phyloP scores from a whole-genome alignment of 192 early-diverging fungal species.

The Entomortierella parvispora region DNA sequence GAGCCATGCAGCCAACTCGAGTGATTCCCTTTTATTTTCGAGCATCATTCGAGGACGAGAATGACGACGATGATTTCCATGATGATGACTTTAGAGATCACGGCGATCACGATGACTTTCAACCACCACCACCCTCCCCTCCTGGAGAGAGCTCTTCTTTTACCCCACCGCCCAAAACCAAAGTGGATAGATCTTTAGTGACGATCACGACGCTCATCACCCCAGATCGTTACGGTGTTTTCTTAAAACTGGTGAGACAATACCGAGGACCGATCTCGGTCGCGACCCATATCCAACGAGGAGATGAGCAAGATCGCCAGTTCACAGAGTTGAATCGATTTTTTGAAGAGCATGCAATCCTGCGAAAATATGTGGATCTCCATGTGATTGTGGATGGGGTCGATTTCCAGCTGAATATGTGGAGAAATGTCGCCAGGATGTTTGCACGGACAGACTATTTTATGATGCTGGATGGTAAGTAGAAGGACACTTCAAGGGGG shows the following conservation, averaged over 20 bases:
- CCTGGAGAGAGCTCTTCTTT: neutral
- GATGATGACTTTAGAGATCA: slow-evolving; percentile 17
- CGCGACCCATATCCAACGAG: slow-evolving; percentile 64
- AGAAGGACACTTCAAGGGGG: too few species aligned
- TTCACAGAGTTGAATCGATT: slow-evolving; percentile 59
- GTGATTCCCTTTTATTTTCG: slow-evolving; percentile 70
- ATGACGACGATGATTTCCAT: slow-evolving; percentile 37
- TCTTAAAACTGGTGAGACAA: slow-evolving; percentile 59
- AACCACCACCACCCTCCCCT: neutral
- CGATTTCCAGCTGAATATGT: slow-evolving; percentile 73
- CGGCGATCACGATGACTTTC: slow-evolving; percentile 1
- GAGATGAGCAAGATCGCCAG: slow-evolving; percentile 51
- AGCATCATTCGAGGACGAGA: slow-evolving; percentile 51
- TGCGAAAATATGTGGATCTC: slow-evolving; percentile 63
- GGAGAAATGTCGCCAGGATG: slow-evolving; percentile 72
- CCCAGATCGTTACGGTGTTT: slow-evolving; percentile 62
- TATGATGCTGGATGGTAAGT: slow-evolving; percentile 67
- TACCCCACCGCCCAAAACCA: slow-evolving; percentile 28
- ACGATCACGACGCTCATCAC: slow-evolving; percentile 69
- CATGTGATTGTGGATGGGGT: slow-evolving; percentile 69
- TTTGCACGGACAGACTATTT: slow-evolving; percentile 70
- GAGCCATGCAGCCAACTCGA: slow-evolving; percentile 64
- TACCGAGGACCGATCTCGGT: slow-evolving; percentile 69
- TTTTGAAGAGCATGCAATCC: slow-evolving; percentile 56
- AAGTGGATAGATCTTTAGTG: slow-evolving; percentile 27